These are phyloP conservation scores for Brettanomyces nanus DNA, from an alignment of 805 yeast species.

Conservation along the genomic window DNA sequence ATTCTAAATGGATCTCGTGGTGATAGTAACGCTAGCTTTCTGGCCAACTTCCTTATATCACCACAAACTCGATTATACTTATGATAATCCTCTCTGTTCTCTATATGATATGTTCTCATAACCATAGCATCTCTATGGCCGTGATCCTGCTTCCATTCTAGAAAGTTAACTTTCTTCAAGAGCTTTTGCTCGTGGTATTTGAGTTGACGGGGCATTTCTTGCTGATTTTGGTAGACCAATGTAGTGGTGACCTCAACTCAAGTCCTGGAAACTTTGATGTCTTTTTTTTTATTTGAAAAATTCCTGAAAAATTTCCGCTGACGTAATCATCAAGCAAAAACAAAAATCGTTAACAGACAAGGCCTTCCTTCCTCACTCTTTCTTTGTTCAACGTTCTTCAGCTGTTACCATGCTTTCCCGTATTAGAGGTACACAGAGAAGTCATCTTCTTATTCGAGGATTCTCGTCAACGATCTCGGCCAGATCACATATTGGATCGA, in stretches of 20 bases:
- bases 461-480: slow-evolving; percentile 27
- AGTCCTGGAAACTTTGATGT: no score
- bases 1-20: slow-evolving; percentile 82
- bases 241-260: no score
- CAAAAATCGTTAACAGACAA: no score
- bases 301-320: no score
- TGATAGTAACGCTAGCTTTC: slow-evolving; percentile 74
- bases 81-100: slow-evolving; percentile 92
- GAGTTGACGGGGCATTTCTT: slow-evolving; percentile 74
- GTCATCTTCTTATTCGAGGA: no score
- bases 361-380: no score
- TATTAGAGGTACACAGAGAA: no score
- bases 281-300: no score
- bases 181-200: slow-evolving; percentile 95
- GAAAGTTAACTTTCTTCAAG: slow-evolving; percentile 90
- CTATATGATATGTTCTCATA: slow-evolving; percentile 89
- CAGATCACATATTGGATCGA: slow-evolving; percentile 68
- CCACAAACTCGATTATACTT: slow-evolving; percentile 93
- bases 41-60: slow-evolving; percentile 77
- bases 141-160: slow-evolving; percentile 95
- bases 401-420: no score
- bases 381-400: no score
- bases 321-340: no score
- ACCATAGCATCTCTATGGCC: slow-evolving; percentile 96
- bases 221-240: no score